A percentile compares a stretch with the other conserved stretches of the same genome.
phyloP scores from a whole-genome alignment of 108 stramenopile species.

The Nitzschia putrida region DNA sequence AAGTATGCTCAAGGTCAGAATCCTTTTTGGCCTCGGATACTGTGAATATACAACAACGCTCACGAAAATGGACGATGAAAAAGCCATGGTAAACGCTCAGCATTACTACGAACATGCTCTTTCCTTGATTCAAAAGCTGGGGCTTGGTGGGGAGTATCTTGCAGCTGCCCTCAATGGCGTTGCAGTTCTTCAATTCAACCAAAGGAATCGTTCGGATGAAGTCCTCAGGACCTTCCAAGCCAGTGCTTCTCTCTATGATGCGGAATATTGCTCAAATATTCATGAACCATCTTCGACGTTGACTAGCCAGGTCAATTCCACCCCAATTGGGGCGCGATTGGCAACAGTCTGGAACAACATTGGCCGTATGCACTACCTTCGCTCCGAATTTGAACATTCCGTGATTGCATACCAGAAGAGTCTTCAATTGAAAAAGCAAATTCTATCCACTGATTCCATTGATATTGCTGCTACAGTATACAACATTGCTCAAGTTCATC shows the following conservation, averaged over 20 bases:
- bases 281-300: neutral
- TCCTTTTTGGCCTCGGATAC: constrained; percentile 38
- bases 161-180: constrained; percentile 42
- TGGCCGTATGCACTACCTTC: constrained; percentile 62
- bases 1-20: constrained; percentile 1
- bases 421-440: constrained; percentile 31
- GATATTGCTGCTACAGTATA: constrained; percentile 59
- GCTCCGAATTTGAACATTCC: constrained; percentile 42
- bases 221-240: constrained; percentile 41
- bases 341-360: constrained; percentile 60
- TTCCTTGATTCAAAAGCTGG: neutral
- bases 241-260: constrained; percentile 42
- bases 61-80: neutral
- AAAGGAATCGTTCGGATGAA: constrained; percentile 28
- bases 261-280: neutral
- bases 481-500: constrained; percentile 58
- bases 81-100: constrained; percentile 40
- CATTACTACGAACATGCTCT: constrained; percentile 34
- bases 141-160: constrained; percentile 4
- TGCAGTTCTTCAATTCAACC: constrained; percentile 41
- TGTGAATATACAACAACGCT: constrained; percentile 36
- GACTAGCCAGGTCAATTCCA: constrained; percentile 1
- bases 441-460: constrained; percentile 35
- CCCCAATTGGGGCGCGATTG: neutral
- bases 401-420: constrained; percentile 42